These are phyloP conservation scores for Malassezia vespertilionis DNA, from an alignment of 1,284 basidiomycete species.

Conservation along the genomic window DNA sequence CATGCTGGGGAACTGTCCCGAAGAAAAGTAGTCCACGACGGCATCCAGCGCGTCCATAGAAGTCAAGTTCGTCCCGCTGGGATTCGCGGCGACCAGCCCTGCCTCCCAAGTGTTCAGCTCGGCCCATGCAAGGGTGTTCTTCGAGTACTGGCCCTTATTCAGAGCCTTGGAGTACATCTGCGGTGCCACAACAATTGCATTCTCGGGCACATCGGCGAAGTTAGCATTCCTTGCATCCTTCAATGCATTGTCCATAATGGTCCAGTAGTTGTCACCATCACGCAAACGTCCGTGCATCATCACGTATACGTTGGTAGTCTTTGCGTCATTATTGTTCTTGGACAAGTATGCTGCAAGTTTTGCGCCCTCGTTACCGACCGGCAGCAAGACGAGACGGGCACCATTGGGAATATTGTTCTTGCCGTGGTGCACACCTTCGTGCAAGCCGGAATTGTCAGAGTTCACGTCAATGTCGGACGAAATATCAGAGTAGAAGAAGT, in stretches of 20 bases:
- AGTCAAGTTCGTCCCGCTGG: constrained; percentile 22
- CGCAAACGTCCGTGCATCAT: constrained; percentile 43
- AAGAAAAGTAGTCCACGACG: constrained; percentile 29
- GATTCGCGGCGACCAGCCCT: constrained; percentile 35
- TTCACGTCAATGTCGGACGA: not conserved
- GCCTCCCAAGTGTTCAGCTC: constrained; percentile 43
- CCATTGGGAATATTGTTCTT: constrained; percentile 23
- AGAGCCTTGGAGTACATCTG: constrained; percentile 31
- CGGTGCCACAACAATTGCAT: constrained; percentile 36
- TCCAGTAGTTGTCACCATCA: constrained; percentile 34
- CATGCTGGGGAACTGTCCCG: constrained; percentile 27
- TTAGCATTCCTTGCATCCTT: constrained; percentile 20
- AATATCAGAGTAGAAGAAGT: no score
- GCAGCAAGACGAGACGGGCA: constrained; percentile 20
- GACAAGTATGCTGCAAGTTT: constrained; percentile 32
- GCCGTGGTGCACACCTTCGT: constrained; percentile 20
- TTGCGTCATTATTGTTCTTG: constrained; percentile 12
- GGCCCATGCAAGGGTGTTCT: constrained; percentile 31
- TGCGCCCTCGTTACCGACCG: constrained; percentile 19
- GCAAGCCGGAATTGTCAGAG: not conserved
- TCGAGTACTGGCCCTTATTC: constrained; percentile 33
- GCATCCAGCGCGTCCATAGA: constrained; percentile 40
- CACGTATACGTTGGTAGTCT: constrained; percentile 33
- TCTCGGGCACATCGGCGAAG: constrained; percentile 17
- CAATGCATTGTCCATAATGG: constrained; percentile 30